A percentile compares a stretch with the other conserved stretches of the same genome.
phyloP scores from a whole-genome alignment of 495 filamentous ascomycete species.

The Cudoniella acicularis region DNA sequence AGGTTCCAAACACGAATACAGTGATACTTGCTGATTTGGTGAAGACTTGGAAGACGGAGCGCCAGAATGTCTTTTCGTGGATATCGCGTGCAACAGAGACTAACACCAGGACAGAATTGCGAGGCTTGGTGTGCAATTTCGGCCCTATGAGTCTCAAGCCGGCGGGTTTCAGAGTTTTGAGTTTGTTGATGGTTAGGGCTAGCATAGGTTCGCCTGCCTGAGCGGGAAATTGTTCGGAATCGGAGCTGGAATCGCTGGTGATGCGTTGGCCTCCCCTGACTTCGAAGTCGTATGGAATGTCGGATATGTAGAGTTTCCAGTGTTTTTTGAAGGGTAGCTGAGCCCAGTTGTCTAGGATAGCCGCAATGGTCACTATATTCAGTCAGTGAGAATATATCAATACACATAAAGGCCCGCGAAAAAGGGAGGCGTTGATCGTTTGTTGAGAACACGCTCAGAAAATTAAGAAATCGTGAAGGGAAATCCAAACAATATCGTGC shows the following conservation, averaged over 20 bases:
- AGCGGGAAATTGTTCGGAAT: too few relatives aligned
- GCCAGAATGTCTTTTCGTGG: too few relatives aligned
- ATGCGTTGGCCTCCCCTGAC: background rate
- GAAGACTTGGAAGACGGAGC: too few relatives aligned
- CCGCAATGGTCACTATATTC: background rate
- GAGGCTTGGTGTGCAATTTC: background rate
- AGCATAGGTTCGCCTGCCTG: too few relatives aligned
- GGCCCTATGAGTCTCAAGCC: background rate
- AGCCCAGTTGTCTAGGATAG: constrained; percentile 11
- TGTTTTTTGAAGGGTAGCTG: constrained; percentile 13
- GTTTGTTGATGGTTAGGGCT: background rate
- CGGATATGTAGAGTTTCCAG: constrained; percentile 13
- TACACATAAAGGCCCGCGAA: too few relatives aligned
- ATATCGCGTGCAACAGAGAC: background rate
- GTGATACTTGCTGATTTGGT: too few relatives aligned
- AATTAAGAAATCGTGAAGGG: too few relatives aligned
- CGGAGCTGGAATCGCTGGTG: background rate
- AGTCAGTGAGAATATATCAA: too few relatives aligned
- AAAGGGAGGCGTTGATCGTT: too few relatives aligned
- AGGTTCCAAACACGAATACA: too few relatives aligned
- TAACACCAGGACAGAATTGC: background rate
- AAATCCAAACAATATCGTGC: too few relatives aligned
- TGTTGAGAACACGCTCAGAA: too few relatives aligned
- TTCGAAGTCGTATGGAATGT: constrained; percentile 8
- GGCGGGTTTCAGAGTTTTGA: background rate